These are phyloP conservation scores for Neurospora crassa DNA, from an alignment of 2,329 filamentous ascomycete species.

Conservation along the genomic window DNA sequence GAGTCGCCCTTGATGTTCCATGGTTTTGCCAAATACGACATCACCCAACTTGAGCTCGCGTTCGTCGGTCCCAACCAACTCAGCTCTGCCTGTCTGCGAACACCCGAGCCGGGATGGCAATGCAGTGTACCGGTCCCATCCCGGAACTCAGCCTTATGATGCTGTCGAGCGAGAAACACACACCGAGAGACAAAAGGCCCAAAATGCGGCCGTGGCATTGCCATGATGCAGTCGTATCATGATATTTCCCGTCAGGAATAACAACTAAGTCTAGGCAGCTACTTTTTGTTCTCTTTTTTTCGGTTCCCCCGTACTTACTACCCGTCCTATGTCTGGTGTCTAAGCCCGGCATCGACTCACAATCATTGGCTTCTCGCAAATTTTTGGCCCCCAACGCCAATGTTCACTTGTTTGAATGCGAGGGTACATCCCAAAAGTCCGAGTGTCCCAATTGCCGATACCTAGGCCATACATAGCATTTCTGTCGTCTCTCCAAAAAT, in stretches of 20 bases:
- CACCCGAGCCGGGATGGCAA: background rate
- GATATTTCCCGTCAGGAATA: background rate
- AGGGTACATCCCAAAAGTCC: background rate
- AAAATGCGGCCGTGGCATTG: background rate
- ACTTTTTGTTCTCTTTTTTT: background rate
- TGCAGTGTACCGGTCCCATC: background rate
- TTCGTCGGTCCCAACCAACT: background rate
- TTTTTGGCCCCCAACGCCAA: background rate
- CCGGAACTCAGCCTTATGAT: background rate
- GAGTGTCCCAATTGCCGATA: background rate
- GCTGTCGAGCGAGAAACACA: background rate
- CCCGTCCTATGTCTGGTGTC: background rate
- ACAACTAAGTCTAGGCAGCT: background rate
- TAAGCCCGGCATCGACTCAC: background rate
- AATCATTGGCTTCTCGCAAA: background rate
- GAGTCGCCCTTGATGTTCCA: no score
- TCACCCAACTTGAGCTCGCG: no score
- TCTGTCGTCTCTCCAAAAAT: background rate
- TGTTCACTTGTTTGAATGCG: background rate
- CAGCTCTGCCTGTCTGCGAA: background rate
- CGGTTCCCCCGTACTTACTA: background rate
- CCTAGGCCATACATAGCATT: background rate
- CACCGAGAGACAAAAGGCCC: background rate
- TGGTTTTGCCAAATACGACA: no score
- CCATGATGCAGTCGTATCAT: background rate